Conservation (phyloP, 768 basidiomycete genomes). For the Lactarius tabidus region DNA sequence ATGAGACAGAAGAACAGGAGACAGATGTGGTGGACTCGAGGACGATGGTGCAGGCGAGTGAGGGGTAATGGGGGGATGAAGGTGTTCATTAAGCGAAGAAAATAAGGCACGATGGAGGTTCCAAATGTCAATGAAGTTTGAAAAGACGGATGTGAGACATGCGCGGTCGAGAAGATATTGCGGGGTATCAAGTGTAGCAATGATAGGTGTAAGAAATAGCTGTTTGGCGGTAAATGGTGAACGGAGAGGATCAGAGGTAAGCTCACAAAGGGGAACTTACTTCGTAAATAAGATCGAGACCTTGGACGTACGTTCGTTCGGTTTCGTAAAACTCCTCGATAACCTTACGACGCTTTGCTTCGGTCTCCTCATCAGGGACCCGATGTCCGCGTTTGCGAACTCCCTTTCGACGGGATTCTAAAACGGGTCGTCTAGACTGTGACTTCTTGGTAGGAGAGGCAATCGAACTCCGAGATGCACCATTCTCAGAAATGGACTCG, state of each 20-base stretch:
- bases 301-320: conserved; percentile 75
- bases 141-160: conserved; percentile 71
- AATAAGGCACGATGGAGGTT: conserved; percentile 78
- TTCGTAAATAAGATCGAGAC: conserved; percentile 77
- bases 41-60: conserved; percentile 14
- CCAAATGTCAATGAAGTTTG: conserved; percentile 90
- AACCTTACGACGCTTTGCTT: conserved; percentile 60
- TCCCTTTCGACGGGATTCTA: conserved; percentile 40
- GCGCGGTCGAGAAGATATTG: conserved; percentile 65
- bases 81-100: conserved; percentile 49
- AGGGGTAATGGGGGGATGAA: conserved; percentile 28
- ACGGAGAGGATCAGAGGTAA: neutral
- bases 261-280: conserved; percentile 39
- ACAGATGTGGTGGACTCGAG: conserved; percentile 40
- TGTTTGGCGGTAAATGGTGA: conserved; percentile 31
- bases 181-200: conserved; percentile 64
- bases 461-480: conserved; percentile 28
- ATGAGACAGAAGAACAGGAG: conserved; percentile 67
- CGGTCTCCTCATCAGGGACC: conserved; percentile 45
- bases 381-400: conserved; percentile 37
- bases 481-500: conserved; percentile 63
- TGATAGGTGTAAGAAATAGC: conserved; percentile 82
- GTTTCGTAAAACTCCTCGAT: conserved; percentile 81
- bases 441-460: conserved; percentile 32
- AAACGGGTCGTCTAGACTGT: conserved; percentile 35